phyloP scores from a whole-genome alignment of 306 rosid genomes.

The Luffa aegyptiaca region DNA sequence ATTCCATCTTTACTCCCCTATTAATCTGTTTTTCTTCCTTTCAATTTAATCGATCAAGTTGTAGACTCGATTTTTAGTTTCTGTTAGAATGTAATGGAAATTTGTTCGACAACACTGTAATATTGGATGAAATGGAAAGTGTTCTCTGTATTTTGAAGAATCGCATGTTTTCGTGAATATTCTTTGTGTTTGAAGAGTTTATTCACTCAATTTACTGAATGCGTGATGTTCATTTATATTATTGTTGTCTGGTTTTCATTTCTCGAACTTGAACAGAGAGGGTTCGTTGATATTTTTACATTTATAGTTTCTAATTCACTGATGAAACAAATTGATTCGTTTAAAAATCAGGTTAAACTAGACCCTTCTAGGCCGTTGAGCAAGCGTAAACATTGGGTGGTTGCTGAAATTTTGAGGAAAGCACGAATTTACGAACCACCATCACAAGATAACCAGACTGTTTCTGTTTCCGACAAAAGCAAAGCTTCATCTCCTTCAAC shows the following conservation, averaged over 20 bases:
- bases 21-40: neutral
- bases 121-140: neutral
- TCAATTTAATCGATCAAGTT: neutral
- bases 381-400: constrained; percentile 74
- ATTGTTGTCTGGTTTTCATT: neutral
- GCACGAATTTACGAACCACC: constrained; percentile 73
- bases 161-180: neutral
- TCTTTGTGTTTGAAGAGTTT: neutral
- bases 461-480: neutral
- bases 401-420: constrained; percentile 77
- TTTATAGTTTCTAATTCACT: neutral
- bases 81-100: neutral
- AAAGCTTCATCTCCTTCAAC: constrained; percentile 1
- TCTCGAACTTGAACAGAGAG: neutral
- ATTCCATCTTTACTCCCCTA: neutral
- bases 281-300: neutral
- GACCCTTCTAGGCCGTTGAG: constrained; percentile 81
- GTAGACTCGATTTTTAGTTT: neutral
- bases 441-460: constrained; percentile 1
- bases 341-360: constrained; percentile 45
- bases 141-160: neutral
- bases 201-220: neutral
- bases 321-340: neutral
- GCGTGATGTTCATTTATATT: neutral
- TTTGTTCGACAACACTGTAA: neutral